Evolutionary conservation across 2,329 filamentous ascomycete species (phyloP).

Genomic region (Pseudogymnoascus sp.): DNA sequence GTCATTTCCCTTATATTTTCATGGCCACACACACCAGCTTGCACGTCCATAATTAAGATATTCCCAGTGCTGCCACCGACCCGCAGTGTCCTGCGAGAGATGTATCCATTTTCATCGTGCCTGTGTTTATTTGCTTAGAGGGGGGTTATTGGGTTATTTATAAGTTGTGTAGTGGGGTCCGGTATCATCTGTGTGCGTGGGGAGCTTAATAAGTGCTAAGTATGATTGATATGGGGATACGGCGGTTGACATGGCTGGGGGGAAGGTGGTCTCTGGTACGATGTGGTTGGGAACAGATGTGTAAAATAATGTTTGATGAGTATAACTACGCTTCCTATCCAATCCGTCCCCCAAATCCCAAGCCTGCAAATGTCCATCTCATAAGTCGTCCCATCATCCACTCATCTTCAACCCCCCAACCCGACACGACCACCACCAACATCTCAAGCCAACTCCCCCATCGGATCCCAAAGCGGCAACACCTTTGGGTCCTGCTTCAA

Average conservation of each 20-base stretch:
- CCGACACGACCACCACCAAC: not conserved
- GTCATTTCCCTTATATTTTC: not conserved
- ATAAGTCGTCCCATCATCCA: not conserved
- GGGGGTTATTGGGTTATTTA: not conserved
- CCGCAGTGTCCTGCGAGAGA: too few species aligned
- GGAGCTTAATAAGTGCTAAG: too few species aligned
- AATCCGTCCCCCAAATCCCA: not conserved
- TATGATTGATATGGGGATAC: too few species aligned
- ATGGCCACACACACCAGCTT: not conserved
- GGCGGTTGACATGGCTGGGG: not conserved
- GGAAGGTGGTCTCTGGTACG: not conserved
- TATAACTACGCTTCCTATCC: not conserved
- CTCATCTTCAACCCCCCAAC: not conserved
- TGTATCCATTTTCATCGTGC: too few species aligned
- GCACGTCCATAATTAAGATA: not conserved
- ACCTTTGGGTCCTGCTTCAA: slow-evolving; percentile 61
- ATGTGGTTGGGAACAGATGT: not conserved
- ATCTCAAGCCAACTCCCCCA: slow-evolving; percentile 58
- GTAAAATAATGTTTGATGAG: not conserved
- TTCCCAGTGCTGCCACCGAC: not conserved
- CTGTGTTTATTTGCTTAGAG: not conserved
- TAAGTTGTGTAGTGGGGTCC: not conserved
- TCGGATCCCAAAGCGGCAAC: slow-evolving; percentile 71
- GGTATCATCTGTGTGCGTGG: too few species aligned
- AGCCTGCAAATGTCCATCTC: not conserved